A percentile compares a stretch with the other conserved stretches of the same genome.
Conservation (phyloP, 805 yeast species). For the Pichia heedii region DNA sequence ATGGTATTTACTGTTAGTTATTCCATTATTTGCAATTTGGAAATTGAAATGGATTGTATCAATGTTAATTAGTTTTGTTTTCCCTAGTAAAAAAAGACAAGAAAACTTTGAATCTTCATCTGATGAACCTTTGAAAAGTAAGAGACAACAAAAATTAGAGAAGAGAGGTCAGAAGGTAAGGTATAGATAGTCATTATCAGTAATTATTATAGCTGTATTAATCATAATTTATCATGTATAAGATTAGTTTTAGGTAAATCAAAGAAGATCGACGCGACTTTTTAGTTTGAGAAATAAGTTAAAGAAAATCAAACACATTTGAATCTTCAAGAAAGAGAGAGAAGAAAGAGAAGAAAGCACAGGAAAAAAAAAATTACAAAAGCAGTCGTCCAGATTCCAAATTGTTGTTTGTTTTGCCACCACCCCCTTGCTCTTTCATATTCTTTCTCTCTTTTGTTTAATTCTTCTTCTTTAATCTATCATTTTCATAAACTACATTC, state of each 20-base stretch:
- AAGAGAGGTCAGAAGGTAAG: constrained; percentile 18
- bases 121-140: constrained; percentile 16
- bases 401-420: neutral
- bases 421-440: too few relatives aligned
- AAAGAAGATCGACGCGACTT: too few relatives aligned
- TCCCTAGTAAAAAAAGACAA: constrained; percentile 10
- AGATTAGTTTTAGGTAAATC: too few relatives aligned
- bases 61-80: constrained; percentile 15
- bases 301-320: too few relatives aligned
- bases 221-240: too few relatives aligned
- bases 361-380: neutral
- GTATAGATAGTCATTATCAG: constrained; percentile 3
- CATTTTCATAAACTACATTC: neutral
- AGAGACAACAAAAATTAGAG: constrained; percentile 34
- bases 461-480: neutral
- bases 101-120: constrained; percentile 1
- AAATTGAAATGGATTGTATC: constrained; percentile 35
- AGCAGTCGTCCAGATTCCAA: too few relatives aligned
- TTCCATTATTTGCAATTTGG: constrained; percentile 46
- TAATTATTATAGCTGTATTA: too few relatives aligned
- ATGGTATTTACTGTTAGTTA: constrained; percentile 45
- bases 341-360: too few relatives aligned
- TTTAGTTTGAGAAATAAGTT: too few relatives aligned
- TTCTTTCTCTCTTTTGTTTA: neutral
- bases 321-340: too few relatives aligned